Conservation (phyloP, 1,284 basidiomycete genomes). For the Puccinia coronata region DNA sequence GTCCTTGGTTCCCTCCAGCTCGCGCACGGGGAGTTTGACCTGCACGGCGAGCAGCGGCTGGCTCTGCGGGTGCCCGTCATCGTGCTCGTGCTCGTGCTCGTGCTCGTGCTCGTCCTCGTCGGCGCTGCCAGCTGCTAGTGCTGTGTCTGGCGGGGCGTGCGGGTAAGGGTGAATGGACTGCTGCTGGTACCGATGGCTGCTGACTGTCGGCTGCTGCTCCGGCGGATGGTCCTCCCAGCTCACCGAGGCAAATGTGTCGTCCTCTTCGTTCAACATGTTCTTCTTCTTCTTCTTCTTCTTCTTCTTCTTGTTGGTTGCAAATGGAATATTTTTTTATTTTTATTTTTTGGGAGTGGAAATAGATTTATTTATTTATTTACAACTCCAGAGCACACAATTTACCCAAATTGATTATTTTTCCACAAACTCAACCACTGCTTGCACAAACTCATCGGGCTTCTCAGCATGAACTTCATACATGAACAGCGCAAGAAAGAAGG, state of each 20-base stretch:
- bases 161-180: conserved; percentile 18
- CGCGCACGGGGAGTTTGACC: conserved; percentile 90
- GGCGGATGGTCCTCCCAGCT: conserved; percentile 54
- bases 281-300: too few relatives aligned
- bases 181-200: conserved; percentile 45
- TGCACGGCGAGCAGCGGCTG: conserved; percentile 63
- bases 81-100: too few relatives aligned
- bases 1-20: conserved; percentile 92
- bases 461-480: conserved; percentile 46
- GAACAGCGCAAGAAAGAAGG: neutral
- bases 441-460: conserved; percentile 47
- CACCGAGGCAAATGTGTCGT: conserved; percentile 56
- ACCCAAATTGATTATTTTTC: neutral
- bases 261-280: conserved; percentile 50
- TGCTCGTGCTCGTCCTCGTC: too few relatives aligned
- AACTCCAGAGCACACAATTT: too few relatives aligned
- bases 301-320: neutral
- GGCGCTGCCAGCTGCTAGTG: too few relatives aligned
- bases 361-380: too few relatives aligned
- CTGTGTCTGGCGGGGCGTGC: conserved; percentile 22
- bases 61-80: too few relatives aligned
- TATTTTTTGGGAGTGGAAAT: neutral
- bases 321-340: neutral
- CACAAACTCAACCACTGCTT: conserved; percentile 24
- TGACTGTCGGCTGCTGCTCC: neutral